Conservation (phyloP, 192 early-diverging fungal species). For the Lobosporangium transversale region DNA sequence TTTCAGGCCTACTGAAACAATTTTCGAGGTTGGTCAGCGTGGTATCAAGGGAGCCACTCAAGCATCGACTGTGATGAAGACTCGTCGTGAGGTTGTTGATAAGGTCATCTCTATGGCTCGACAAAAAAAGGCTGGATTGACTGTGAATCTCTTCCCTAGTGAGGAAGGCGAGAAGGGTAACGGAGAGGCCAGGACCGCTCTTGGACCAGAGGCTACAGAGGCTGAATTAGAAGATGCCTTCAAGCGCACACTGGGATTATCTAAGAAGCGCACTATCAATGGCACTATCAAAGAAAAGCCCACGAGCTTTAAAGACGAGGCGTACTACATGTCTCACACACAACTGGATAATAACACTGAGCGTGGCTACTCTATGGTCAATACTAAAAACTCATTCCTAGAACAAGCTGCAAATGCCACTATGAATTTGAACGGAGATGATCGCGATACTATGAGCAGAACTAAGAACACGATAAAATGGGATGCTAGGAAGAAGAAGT, state of each 20-base stretch:
- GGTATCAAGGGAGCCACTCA: conserved; percentile 80
- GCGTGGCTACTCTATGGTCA: conserved; percentile 77
- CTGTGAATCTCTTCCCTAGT: conserved; percentile 46
- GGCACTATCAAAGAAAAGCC: conserved; percentile 37
- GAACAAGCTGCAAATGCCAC: conserved; percentile 83
- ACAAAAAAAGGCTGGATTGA: conserved; percentile 46
- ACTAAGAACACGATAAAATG: conserved; percentile 79
- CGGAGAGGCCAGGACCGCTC: not conserved
- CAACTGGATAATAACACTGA: conserved; percentile 91
- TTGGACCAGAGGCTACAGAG: conserved; percentile 49
- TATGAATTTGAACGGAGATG: conserved; percentile 85
- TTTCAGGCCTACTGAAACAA: conserved; percentile 91
- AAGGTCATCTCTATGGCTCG: conserved; percentile 55
- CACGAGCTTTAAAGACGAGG: conserved; percentile 75
- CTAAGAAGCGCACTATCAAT: conserved; percentile 15
- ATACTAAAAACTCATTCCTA: conserved; percentile 75
- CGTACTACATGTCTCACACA: conserved; percentile 89
- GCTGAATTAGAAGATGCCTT: conserved; percentile 41
- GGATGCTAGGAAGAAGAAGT: conserved; percentile 95
- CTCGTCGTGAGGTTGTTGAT: conserved; percentile 61
- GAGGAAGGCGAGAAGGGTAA: conserved; percentile 5
- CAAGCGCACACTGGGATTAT: conserved; percentile 35
- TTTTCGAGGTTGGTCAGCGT: conserved; percentile 93
- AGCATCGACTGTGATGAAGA: conserved; percentile 74
- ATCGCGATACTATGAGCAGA: conserved; percentile 68